A percentile compares a stretch with the other conserved stretches of the same genome.
Evolutionary conservation across 2,329 filamentous ascomycete species (phyloP).

Genomic region (Verticillium nonalfalfae): DNA sequence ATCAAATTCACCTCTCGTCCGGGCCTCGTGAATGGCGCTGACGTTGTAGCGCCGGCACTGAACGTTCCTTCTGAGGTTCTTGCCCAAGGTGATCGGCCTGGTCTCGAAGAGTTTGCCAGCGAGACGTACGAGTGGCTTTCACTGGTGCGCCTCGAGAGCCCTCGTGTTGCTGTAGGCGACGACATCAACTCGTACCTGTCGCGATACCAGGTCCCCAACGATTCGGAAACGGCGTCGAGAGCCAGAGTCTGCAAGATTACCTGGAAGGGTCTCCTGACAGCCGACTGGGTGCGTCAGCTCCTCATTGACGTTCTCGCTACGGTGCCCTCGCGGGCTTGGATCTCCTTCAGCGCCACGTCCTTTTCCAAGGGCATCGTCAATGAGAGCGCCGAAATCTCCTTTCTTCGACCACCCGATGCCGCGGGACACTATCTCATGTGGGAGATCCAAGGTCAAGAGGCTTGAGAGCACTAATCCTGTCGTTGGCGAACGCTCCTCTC

Average conservation of each 20-base stretch:
- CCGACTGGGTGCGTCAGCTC: constrained; percentile 42
- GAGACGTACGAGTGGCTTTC: constrained; percentile 71
- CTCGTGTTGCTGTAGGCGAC: constrained; percentile 53
- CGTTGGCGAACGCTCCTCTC: constrained; percentile 60
- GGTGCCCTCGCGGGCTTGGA: constrained; percentile 43
- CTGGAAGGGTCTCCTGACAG: constrained; percentile 53
- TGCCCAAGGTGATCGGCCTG: constrained; percentile 30
- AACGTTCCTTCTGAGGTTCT: constrained; percentile 18
- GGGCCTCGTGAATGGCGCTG: constrained; percentile 16
- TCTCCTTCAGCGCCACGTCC: constrained; percentile 45
- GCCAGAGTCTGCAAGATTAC: constrained; percentile 41
- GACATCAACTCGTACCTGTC: constrained; percentile 62
- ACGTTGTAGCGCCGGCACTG: constrained; percentile 23
- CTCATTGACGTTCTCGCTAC: constrained; percentile 38
- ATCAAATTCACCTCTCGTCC: constrained; percentile 31
- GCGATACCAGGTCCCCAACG: constrained; percentile 54
- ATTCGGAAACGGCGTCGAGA: constrained; percentile 13
- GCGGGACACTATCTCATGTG: constrained; percentile 53
- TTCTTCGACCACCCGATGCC: constrained; percentile 44
- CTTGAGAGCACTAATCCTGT: constrained; percentile 38
- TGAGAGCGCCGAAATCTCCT: constrained; percentile 41
- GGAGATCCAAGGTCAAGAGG: constrained; percentile 46
- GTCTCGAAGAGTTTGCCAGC: constrained; percentile 56
- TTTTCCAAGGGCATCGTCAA: constrained; percentile 39
- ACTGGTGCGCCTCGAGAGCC: constrained; percentile 58